Conservation (phyloP, 2,329 filamentous ascomycete species). For the Byssothecium circinans region DNA sequence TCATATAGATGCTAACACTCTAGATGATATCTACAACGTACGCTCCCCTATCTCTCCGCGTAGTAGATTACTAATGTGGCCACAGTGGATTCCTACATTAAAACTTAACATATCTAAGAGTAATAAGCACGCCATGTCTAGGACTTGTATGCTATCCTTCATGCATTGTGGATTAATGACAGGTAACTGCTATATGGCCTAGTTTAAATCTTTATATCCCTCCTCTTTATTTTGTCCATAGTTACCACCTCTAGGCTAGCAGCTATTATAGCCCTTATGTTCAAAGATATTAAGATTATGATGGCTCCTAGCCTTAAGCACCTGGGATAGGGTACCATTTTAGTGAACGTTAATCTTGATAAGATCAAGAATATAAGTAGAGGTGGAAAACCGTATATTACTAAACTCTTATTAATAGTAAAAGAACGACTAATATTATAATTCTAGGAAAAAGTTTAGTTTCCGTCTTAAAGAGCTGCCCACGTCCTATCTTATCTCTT, state of each 20-base stretch:
- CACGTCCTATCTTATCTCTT: slow-evolving; percentile 8
- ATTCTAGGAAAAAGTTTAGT: slow-evolving; percentile 10
- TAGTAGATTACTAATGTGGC: slow-evolving; percentile 2
- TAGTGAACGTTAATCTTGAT: slow-evolving; percentile 9
- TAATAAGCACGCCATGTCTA: slow-evolving; percentile 14
- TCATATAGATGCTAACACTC: slow-evolving; percentile 12
- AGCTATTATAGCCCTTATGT: slow-evolving; percentile 12
- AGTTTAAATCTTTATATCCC: slow-evolving; percentile 8
- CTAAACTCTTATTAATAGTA: too few species aligned
- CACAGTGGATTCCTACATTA: slow-evolving; percentile 14
- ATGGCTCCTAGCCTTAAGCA: slow-evolving; percentile 4
- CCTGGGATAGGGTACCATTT: slow-evolving; percentile 3
- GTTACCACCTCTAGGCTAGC: slow-evolving; percentile 10
- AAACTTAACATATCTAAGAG: slow-evolving; percentile 10
- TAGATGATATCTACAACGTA: slow-evolving; percentile 21
- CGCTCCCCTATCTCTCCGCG: too few species aligned
- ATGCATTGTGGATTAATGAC: slow-evolving; percentile 11
- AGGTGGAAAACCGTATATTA: slow-evolving; percentile 6
- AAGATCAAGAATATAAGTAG: slow-evolving; percentile 7
- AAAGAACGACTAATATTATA: slow-evolving; percentile 3
- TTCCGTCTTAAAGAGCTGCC: slow-evolving; percentile 7
- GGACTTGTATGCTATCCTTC: slow-evolving; percentile 14
- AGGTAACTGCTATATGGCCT: slow-evolving; percentile 9
- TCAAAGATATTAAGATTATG: slow-evolving; percentile 10
- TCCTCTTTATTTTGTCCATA: slow-evolving; percentile 14